phyloP scores from a whole-genome alignment of 2,329 filamentous ascomycete genomes.

The Monosporascus ibericus region DNA sequence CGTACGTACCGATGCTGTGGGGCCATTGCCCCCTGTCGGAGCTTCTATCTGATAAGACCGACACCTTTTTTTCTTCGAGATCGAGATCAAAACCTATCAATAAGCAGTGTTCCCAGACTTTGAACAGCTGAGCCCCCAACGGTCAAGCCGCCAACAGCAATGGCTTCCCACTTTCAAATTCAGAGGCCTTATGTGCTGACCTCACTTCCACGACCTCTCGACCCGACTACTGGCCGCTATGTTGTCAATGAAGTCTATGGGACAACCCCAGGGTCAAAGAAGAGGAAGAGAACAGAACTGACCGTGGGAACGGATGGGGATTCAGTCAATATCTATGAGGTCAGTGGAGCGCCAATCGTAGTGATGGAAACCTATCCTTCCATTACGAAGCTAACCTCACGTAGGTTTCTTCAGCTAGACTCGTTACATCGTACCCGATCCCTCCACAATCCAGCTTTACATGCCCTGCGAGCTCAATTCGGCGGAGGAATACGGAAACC shows the following conservation, averaged over 20 bases:
- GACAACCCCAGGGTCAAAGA: conserved; percentile 50
- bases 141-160: conserved; percentile 19
- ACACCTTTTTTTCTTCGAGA: not conserved
- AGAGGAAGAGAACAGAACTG: conserved; percentile 57
- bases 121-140: not conserved
- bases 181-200: conserved; percentile 60
- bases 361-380: not conserved
- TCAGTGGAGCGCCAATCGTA: conserved; percentile 3
- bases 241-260: conserved; percentile 57
- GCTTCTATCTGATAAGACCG: not conserved
- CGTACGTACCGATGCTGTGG: not conserved
- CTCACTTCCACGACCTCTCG: conserved; percentile 52
- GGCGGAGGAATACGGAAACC: conserved; percentile 41
- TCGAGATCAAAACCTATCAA: not conserved
- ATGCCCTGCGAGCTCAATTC: conserved; percentile 54
- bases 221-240: conserved; percentile 42
- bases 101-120: not conserved
- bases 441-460: conserved; percentile 59
- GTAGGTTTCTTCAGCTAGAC: conserved; percentile 53
- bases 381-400: conserved; percentile 1
- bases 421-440: conserved; percentile 62
- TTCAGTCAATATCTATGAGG: conserved; percentile 60
- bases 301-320: conserved; percentile 61
- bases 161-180: conserved; percentile 56
- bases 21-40: not conserved